Evolutionary conservation across 352 stramenopile species (phyloP).

Genomic region (Phytopythium vexans): DNA sequence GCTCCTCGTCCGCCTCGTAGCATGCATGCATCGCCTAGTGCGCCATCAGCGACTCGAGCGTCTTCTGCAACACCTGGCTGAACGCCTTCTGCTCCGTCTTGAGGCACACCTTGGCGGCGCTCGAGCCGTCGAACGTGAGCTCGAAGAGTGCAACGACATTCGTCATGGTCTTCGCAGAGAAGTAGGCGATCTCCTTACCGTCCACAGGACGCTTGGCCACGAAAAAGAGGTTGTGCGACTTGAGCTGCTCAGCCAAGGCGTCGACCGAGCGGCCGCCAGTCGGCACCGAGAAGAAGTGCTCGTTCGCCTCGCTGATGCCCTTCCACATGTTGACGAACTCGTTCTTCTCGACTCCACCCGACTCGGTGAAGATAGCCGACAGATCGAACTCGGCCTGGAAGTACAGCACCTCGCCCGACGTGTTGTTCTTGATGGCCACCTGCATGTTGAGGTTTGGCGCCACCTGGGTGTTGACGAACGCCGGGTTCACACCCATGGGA

Average conservation of each 20-base stretch:
- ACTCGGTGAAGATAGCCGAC: slow-evolving; percentile 84
- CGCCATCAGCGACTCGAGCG: slow-evolving; percentile 74
- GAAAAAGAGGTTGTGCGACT: slow-evolving; percentile 92
- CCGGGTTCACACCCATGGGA: slow-evolving; percentile 75
- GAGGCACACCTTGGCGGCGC: slow-evolving; percentile 91
- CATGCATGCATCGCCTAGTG: slow-evolving; percentile 12
- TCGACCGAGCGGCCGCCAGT: slow-evolving; percentile 65
- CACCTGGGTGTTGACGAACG: slow-evolving; percentile 72
- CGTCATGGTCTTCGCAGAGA: slow-evolving; percentile 92
- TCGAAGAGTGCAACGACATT: slow-evolving; percentile 92
- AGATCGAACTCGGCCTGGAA: slow-evolving; percentile 94
- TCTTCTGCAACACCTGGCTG: slow-evolving; percentile 83
- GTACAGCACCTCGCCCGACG: slow-evolving; percentile 92
- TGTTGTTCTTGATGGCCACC: slow-evolving; percentile 97
- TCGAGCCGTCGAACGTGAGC: slow-evolving; percentile 94
- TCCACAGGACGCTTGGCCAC: slow-evolving; percentile 93
- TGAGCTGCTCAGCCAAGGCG: slow-evolving; percentile 83
- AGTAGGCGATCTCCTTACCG: slow-evolving; percentile 95
- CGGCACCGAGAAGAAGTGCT: slow-evolving; percentile 90
- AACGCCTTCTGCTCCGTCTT: slow-evolving; percentile 94
- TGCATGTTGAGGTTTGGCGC: slow-evolving; percentile 87
- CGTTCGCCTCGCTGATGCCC: slow-evolving; percentile 93
- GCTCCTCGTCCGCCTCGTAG: background rate
- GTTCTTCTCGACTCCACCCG: slow-evolving; percentile 87
- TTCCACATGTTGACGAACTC: slow-evolving; percentile 96